Base-by-base conservation (phyloP, 2,329 filamentous ascomycete species). In the Exserohilum turcica region DNA sequence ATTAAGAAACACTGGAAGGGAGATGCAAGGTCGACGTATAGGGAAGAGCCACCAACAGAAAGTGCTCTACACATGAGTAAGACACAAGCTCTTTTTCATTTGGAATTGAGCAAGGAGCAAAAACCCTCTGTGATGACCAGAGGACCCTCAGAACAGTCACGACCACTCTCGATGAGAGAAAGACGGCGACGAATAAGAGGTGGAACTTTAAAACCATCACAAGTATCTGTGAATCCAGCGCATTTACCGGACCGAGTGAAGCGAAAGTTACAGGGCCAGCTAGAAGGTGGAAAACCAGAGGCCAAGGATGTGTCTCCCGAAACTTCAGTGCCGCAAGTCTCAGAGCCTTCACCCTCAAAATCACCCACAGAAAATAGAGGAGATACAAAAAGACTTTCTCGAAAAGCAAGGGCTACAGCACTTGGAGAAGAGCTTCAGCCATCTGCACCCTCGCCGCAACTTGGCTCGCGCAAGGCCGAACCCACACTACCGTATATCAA, bases 381-480 rank as follows among this genome's bases (percentile, higher is more conserved):
- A 5, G 19, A 33, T 3, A 19, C 6, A 18, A 9, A 28, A 9
- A 28, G 15, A 31, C 24, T 15, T 18, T 31, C 38, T 12, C 15
- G 24, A 13, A 42, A 42, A 29, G 38, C n/a, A 18, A 42, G 13
- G 15, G 24, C 15, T 13, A 29, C 10, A 4, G 24, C 18, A 4
- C 9, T 18, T 7, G 19, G 1, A 16, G 32, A 43, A 21, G 37
- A 37, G 9, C 32, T 52, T 3, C 37, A 51, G 24, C 63, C 65
- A n/a, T 66, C 62, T 1, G 3, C 44, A 2, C 56, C 64, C n/a
- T 64, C 63, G n/a, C 13, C 49, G 24, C 49, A 52, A 1, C 33
- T 57, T 3, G 48, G 40, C 19, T 46, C 46, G 7, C 45, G 37
- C 2, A 50, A 42, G 24, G 18, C 36, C 10, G 28, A 49, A 4